Percentiles rank a stretch among this genome's conserved stretches.
These are phyloP conservation scores for Paramecium biaurelia DNA, from an alignment of 73 alveolate species.

Conservation along the genomic window DNA sequence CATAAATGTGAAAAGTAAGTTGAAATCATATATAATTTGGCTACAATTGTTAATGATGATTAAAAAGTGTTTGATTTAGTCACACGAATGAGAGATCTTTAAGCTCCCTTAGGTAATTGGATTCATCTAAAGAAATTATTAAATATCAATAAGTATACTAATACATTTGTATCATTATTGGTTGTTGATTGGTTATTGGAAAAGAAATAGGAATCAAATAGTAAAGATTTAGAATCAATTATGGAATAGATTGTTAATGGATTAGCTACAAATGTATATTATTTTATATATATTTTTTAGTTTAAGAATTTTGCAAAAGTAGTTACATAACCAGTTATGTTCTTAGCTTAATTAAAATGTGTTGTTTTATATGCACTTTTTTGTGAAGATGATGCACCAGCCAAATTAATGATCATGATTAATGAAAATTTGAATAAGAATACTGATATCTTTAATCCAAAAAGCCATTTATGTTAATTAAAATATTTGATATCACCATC, in stretches of 20 bases:
- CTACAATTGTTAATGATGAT: neutral
- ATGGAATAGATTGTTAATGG: neutral
- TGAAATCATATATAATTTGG: neutral
- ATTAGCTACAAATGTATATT: neutral
- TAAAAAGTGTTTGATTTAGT: neutral
- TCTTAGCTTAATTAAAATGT: conserved; percentile 14
- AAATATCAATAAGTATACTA: neutral
- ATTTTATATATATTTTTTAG: neutral
- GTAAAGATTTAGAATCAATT: neutral
- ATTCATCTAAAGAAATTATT: neutral
- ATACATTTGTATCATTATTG: neutral
- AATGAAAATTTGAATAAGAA: neutral
- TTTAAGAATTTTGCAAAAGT: conserved; percentile 42
- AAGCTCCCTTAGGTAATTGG: neutral
- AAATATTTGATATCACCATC: conserved; percentile 9
- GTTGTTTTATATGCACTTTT: neutral
- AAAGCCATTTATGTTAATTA: conserved; percentile 17
- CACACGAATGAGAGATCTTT: neutral
- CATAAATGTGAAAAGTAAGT: neutral
- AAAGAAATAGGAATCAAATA: neutral
- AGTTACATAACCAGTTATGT: conserved; percentile 23
- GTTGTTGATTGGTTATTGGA: neutral
- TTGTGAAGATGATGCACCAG: conserved; percentile 52
- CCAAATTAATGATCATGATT: neutral
- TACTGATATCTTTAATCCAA: neutral